Evolutionary conservation across 1,284 basidiomycete genomes (phyloP).

Genomic region (Trichosporon coremiiforme): DNA sequence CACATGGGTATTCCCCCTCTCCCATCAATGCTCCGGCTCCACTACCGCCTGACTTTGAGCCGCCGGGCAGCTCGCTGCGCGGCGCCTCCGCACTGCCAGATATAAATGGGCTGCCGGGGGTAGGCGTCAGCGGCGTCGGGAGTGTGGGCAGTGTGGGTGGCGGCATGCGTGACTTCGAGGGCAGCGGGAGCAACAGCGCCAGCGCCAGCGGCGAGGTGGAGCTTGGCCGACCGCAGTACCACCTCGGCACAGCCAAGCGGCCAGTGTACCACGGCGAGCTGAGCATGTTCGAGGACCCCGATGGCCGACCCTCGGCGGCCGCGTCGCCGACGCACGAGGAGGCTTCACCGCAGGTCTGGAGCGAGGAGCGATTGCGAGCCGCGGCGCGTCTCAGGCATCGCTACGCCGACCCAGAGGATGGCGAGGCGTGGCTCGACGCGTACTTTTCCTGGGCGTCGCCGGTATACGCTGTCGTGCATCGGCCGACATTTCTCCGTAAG

Average conservation of each 20-base stretch:
- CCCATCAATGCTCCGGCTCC: neutral
- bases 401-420: slow-evolving; percentile 34
- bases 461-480: slow-evolving; percentile 28
- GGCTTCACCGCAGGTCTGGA: slow-evolving; percentile 22
- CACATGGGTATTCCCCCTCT: neutral
- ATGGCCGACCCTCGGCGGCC: slow-evolving; percentile 19
- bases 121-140: neutral
- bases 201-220: slow-evolving; percentile 12
- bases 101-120: slow-evolving; percentile 5
- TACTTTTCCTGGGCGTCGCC: slow-evolving; percentile 35
- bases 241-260: slow-evolving; percentile 28
- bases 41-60: slow-evolving; percentile 4
- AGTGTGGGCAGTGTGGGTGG: neutral
- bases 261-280: slow-evolving; percentile 33
- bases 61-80: slow-evolving; percentile 24
- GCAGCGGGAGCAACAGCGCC: neutral
- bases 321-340: slow-evolving; percentile 16
- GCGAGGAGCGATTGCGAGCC: slow-evolving; percentile 26
- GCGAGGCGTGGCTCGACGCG: slow-evolving; percentile 32
- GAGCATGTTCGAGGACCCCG: slow-evolving; percentile 28
- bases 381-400: slow-evolving; percentile 31
- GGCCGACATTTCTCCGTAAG: slow-evolving; percentile 28
- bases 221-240: slow-evolving; percentile 32
- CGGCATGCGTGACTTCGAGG: neutral
- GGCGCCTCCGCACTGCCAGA: neutral